phyloP scores from a whole-genome alignment of 495 filamentous ascomycete genomes.

The Aspergillus egyptiacus region DNA sequence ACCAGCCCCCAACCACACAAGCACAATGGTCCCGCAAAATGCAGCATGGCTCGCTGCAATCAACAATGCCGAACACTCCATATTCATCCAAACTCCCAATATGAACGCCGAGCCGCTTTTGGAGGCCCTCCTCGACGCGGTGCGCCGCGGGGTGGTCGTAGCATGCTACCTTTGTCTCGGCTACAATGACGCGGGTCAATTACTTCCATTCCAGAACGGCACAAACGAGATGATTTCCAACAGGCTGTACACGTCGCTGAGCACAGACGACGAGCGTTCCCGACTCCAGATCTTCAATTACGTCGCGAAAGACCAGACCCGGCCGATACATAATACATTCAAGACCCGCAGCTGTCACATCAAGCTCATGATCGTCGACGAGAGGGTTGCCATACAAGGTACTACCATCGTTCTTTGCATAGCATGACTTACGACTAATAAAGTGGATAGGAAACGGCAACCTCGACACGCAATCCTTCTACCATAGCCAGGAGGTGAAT shows the following conservation, averaged over 20 bases:
- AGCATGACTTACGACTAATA: background rate
- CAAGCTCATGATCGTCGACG: conserved; percentile 71
- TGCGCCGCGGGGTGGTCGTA: conserved; percentile 59
- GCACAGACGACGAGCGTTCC: conserved; percentile 35
- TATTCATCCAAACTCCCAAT: conserved; percentile 73
- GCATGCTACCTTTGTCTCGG: conserved; percentile 67
- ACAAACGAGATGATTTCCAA: conserved; percentile 66
- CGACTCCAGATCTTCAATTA: conserved; percentile 59
- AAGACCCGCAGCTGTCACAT: conserved; percentile 65
- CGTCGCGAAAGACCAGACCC: conserved; percentile 63
- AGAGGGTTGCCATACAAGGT: conserved; percentile 56
- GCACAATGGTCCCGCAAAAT: conserved; percentile 62
- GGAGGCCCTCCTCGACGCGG: conserved; percentile 54
- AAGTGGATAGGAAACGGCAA: conserved; percentile 57
- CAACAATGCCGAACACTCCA: conserved; percentile 50
- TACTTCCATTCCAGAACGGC: conserved; percentile 68
- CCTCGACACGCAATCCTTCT: conserved; percentile 78
- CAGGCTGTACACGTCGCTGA: conserved; percentile 48
- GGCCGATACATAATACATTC: conserved; percentile 54
- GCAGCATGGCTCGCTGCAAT: conserved; percentile 63
- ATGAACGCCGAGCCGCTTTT: conserved; percentile 66
- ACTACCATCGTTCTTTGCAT: background rate
- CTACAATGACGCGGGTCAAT: conserved; percentile 72
- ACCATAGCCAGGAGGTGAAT: conserved; percentile 70
- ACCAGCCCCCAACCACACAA: conserved; percentile 49